Percentiles rank a stretch among this genome's conserved stretches.
Evolutionary conservation across 805 yeast species (phyloP).

Genomic region (Saccharomycopsis javanensis): DNA sequence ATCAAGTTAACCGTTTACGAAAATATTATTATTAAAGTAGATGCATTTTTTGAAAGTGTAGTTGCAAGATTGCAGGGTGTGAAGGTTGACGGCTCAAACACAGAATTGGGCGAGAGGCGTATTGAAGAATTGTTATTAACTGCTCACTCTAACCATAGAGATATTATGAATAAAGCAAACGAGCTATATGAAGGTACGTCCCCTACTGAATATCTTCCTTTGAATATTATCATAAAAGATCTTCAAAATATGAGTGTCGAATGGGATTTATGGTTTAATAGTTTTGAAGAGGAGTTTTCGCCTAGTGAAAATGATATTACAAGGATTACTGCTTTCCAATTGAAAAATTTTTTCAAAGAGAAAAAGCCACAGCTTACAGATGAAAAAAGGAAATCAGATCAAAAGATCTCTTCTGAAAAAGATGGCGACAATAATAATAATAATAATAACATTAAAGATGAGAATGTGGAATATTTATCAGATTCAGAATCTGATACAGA

Average conservation of each 20-base stretch:
- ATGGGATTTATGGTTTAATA: slow-evolving; percentile 80
- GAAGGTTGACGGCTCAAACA: slow-evolving; percentile 56
- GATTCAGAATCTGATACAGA: neutral
- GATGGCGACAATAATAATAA: neutral
- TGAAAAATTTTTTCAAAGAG: slow-evolving; percentile 15
- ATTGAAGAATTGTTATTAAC: slow-evolving; percentile 48
- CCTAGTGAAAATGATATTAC: slow-evolving; percentile 93
- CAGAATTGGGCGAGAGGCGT: slow-evolving; percentile 56
- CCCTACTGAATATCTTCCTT: slow-evolving; percentile 56
- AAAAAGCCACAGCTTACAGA: slow-evolving; percentile 7
- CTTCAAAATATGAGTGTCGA: slow-evolving; percentile 74
- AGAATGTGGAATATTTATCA: neutral
- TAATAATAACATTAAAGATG: neutral
- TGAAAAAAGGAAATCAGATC: slow-evolving; percentile 3
- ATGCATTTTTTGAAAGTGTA: slow-evolving; percentile 63
- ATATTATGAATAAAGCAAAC: slow-evolving; percentile 37
- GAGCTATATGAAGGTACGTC: slow-evolving; percentile 43
- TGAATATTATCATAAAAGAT: slow-evolving; percentile 60
- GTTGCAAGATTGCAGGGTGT: slow-evolving; percentile 61
- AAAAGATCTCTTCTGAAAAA: neutral
- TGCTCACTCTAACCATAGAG: slow-evolving; percentile 41
- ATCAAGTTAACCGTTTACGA: slow-evolving; percentile 56
- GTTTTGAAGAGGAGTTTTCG: slow-evolving; percentile 66
- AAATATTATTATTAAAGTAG: slow-evolving; percentile 42
- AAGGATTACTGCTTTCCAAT: slow-evolving; percentile 46